Evolutionary conservation across 148 eudicot species (phyloP).

Genomic region (Diospyros kaki): DNA sequence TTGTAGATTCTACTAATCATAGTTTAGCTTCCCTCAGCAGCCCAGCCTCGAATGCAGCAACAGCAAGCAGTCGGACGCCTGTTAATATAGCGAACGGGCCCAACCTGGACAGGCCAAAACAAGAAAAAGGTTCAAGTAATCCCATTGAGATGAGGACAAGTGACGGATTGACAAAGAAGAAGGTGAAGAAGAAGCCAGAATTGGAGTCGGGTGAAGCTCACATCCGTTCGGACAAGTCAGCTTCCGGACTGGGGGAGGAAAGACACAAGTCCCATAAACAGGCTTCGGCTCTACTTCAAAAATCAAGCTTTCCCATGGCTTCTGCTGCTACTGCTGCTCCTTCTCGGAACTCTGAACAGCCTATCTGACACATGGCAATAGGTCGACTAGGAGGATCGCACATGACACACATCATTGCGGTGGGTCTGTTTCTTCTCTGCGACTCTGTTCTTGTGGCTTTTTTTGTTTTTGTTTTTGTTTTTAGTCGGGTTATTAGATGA

Average conservation of each 20-base stretch:
- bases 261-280: constrained; percentile 43
- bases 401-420: constrained; percentile 16
- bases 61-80: constrained; percentile 28
- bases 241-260: constrained; percentile 39
- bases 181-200: constrained; percentile 67
- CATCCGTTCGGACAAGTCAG: constrained; percentile 35
- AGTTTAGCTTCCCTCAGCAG: constrained; percentile 15
- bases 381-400: constrained; percentile 5
- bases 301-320: constrained; percentile 25
- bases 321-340: constrained; percentile 12
- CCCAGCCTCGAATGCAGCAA: constrained; percentile 16
- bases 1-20: constrained; percentile 29
- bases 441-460: no score
- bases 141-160: constrained; percentile 18
- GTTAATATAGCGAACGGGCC: constrained; percentile 22
- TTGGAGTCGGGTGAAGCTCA: constrained; percentile 29
- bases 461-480: not conserved
- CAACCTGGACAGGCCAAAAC: constrained; percentile 42
- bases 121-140: constrained; percentile 45
- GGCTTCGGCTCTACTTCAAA: constrained; percentile 24
- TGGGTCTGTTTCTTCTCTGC: constrained; percentile 6
- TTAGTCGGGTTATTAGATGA: not conserved
- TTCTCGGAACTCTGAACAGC: constrained; percentile 27
- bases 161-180: constrained; percentile 53
- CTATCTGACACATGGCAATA: constrained; percentile 29